Percentiles rank a stretch among this genome's conserved stretches.
phyloP scores from a whole-genome alignment of 202 grass and related monocot species.

The Cymbopogon flexuosus region DNA sequence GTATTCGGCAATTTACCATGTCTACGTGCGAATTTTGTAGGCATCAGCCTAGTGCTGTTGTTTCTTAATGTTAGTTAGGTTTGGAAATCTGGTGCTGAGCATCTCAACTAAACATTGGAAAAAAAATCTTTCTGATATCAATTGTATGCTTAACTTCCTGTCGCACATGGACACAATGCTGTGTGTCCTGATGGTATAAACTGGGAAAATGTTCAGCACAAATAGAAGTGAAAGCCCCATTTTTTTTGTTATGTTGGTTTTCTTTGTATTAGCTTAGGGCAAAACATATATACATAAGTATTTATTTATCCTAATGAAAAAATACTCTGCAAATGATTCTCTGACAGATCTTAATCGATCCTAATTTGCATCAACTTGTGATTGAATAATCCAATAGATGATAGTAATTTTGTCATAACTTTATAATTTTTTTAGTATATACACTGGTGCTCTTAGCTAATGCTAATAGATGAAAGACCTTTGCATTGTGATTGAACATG shows the following conservation, averaged over 20 bases:
- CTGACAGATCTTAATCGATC: background rate
- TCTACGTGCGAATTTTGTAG: background rate
- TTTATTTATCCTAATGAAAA: background rate
- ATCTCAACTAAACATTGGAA: background rate
- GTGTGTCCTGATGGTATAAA: background rate
- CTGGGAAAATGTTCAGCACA: background rate
- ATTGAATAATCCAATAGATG: background rate
- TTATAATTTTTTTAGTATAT: background rate
- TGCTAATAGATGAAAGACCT: background rate
- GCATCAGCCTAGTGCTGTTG: background rate
- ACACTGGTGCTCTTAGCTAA: background rate
- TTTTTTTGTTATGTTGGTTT: background rate
- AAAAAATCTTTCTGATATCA: background rate
- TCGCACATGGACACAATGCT: background rate
- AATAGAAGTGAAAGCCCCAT: background rate
- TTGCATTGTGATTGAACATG: background rate
- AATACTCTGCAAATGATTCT: background rate
- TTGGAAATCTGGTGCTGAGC: background rate
- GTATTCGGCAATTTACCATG: background rate
- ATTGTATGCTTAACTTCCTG: background rate
- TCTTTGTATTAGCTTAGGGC: background rate
- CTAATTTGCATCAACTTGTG: background rate
- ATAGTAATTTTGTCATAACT: background rate
- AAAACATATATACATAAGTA: background rate
- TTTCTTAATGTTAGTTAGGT: background rate